A percentile compares a stretch with the other conserved stretches of the same genome.
Conservation (phyloP, 495 filamentous ascomycete genomes). For the Neurospora discreta region DNA sequence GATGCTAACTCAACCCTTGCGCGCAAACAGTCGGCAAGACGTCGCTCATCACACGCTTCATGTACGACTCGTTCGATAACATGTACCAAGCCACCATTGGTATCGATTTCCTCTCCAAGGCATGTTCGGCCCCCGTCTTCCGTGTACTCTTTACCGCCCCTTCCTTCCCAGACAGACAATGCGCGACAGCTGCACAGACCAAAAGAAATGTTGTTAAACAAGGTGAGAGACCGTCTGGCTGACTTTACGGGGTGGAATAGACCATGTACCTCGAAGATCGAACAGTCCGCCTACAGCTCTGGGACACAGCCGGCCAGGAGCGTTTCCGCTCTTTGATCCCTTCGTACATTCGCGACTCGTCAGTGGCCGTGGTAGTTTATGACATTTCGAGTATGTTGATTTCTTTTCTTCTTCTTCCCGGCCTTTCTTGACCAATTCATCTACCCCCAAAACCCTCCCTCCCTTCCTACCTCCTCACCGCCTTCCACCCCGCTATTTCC, state of each 20-base stretch:
- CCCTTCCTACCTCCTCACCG: neutral
- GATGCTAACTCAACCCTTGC: constrained; percentile 8
- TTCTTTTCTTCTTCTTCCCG: neutral
- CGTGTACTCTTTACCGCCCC: no score
- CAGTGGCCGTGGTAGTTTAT: constrained; percentile 95
- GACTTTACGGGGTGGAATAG: constrained; percentile 12
- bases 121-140: constrained; percentile 21
- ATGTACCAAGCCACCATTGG: constrained; percentile 99
- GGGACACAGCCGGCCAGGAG: constrained; percentile 97
- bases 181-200: neutral
- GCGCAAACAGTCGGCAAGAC: constrained; percentile 84
- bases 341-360: constrained; percentile 94
- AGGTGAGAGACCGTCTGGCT: no score
- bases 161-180: neutral
- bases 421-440: neutral
- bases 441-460: neutral
- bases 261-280: constrained; percentile 99
- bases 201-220: no score
- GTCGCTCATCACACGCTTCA: constrained; percentile 95
- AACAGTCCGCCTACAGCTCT: constrained; percentile 92
- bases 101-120: constrained; percentile 98
- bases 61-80: constrained; percentile 99
- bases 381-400: constrained; percentile 69
- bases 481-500: neutral
- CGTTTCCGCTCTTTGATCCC: constrained; percentile 93